Evolutionary conservation across 495 filamentous ascomycete genomes (phyloP).

Genomic region (Neurospora intermedia): DNA sequence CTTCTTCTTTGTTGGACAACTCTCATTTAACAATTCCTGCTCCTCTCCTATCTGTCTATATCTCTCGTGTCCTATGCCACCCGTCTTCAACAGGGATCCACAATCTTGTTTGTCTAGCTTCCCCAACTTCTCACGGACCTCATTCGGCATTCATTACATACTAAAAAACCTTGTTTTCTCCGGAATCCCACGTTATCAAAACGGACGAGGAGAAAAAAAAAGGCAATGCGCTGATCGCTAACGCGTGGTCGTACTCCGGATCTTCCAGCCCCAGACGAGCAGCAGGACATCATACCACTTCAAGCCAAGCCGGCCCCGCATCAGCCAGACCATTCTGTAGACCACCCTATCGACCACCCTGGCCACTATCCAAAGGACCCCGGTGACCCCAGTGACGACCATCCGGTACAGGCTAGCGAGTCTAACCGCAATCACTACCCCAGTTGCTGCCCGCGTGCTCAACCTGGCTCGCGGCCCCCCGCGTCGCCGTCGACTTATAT

Average conservation of each 20-base stretch:
- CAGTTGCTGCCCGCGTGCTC: conserved; percentile 19
- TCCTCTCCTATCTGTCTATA: neutral
- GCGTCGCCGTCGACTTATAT: conserved; percentile 12
- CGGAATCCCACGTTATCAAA: neutral
- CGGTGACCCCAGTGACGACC: neutral
- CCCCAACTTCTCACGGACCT: neutral
- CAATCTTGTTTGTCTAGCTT: neutral
- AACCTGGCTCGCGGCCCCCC: conserved; percentile 4
- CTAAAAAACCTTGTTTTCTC: neutral
- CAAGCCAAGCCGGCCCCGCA: neutral
- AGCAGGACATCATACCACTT: neutral
- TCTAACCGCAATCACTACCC: neutral
- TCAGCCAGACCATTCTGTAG: neutral
- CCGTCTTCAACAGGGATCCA: neutral
- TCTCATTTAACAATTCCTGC: neutral
- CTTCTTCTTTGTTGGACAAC: neutral
- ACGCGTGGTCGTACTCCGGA: neutral
- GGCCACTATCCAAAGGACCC: neutral
- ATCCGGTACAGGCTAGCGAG: neutral
- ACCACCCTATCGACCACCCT: neutral
- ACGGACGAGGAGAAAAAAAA: neutral
- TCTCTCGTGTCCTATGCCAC: neutral
- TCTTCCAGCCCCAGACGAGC: neutral
- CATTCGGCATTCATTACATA: neutral
- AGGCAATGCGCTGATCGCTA: neutral